Base-by-base conservation (phyloP, 352 stramenopile genomes). In the Globisporangium rhizosaccharum region DNA sequence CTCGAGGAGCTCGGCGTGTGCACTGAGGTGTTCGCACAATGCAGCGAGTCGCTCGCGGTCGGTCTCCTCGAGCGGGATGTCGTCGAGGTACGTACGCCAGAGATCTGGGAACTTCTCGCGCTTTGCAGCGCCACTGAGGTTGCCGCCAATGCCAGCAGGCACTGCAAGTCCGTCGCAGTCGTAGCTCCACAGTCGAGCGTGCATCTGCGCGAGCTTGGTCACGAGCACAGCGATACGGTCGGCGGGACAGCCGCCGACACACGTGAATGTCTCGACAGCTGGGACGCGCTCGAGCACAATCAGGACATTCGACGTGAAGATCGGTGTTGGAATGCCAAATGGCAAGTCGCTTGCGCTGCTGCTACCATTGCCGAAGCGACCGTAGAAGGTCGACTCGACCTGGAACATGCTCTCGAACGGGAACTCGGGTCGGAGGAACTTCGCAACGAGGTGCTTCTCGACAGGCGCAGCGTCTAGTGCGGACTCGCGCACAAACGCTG, bases 401-500 rank as follows among this genome's bases (percentile, higher is more conserved):
- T 61, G 58, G 50, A 93, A 93, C 84, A 93, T 93, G 20, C 66
- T 75, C 63, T 91, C 78, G 45, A 93, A 86, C 14, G 84, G 81
- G 60, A 93, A 87, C 58, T 93, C 84, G 4, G 78, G 78, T 0
- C 84, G 79, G 57, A 88, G 56, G 48, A 91, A 93, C 64, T 93
- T 93, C 42, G 76, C 79, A 42, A 93, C 78, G 17, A 88, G 73
- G 18, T 72, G 61, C 47, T 59, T 70, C 53, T 67, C 45, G 10
- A 61, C 50, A 8, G 59, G 44, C 18, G 41, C 47, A 53, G 11
- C 7, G 11, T 9, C 1, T 11, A n/a, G 12, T 47, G 26, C 20
- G 57, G 6, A 20, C 9, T 61, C 50, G 7, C 74, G 48, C 17
- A 91, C 55, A 28, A 62, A 45, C 26, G 78, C 68, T 0, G 58